Evolutionary conservation across 305 asterid genomes (phyloP).

Genomic region (Fraxinus platypoda): DNA sequence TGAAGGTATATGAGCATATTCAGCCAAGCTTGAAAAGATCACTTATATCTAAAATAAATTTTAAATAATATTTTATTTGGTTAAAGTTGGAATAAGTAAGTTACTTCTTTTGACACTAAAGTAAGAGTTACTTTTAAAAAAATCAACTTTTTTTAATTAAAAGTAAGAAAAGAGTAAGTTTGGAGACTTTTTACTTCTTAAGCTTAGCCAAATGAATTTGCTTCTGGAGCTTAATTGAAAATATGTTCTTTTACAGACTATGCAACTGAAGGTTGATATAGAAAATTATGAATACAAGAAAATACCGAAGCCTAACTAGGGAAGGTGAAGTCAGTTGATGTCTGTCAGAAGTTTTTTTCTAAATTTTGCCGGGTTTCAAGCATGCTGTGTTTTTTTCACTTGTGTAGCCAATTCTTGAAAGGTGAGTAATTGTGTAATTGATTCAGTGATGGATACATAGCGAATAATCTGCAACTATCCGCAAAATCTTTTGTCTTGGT

Average conservation of each 20-base stretch:
- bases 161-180: neutral
- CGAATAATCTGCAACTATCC: slow-evolving; percentile 6
- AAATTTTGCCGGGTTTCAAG: slow-evolving; percentile 1
- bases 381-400: neutral
- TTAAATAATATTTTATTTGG: neutral
- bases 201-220: neutral
- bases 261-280: slow-evolving; percentile 74
- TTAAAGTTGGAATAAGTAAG: neutral
- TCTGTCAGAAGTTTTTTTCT: slow-evolving; percentile 5
- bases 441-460: neutral
- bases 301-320: slow-evolving; percentile 66
- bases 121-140: neutral
- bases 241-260: slow-evolving; percentile 43
- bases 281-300: slow-evolving; percentile 81
- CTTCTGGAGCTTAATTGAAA: neutral
- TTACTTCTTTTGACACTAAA: neutral
- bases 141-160: neutral
- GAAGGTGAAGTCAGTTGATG: slow-evolving; percentile 35
- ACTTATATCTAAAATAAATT: neutral
- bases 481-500: neutral
- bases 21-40: neutral
- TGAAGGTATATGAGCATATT: slow-evolving; percentile 46
- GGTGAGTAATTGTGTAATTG: neutral
- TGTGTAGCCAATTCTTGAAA: neutral
- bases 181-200: neutral